These are phyloP conservation scores for Fistulinella prunicolor DNA, from an alignment of 768 basidiomycete genomes.

Conservation along the genomic window DNA sequence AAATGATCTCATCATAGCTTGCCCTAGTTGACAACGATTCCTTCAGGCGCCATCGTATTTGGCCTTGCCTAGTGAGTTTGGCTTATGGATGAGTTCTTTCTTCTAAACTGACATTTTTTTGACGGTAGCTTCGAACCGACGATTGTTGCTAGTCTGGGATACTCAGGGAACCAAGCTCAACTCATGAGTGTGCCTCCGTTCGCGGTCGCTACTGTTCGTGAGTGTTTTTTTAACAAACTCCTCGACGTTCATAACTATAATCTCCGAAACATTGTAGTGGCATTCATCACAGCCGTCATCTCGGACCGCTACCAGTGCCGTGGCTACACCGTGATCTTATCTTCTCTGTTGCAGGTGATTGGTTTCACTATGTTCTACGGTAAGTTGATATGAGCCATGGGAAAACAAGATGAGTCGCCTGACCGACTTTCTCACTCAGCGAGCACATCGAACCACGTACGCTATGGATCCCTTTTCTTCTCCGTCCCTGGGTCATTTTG, in stretches of 20 bases:
- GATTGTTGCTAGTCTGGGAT: constrained; percentile 64
- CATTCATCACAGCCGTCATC: constrained; percentile 40
- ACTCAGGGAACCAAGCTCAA: constrained; percentile 50
- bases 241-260: not conserved
- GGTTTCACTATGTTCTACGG: constrained; percentile 57
- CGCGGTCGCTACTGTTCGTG: constrained; percentile 44
- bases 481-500: constrained; percentile 50
- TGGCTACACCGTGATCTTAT: constrained; percentile 45
- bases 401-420: not conserved
- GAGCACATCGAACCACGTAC: constrained; percentile 35
- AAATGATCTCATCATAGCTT: not conserved
- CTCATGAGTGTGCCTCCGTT: constrained; percentile 62
- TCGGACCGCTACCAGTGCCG: constrained; percentile 55
- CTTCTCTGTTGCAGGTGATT: constrained; percentile 40
- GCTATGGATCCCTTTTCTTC: constrained; percentile 59
- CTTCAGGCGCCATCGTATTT: constrained; percentile 15
- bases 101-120: constrained; percentile 37
- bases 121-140: constrained; percentile 63
- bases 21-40: not conserved
- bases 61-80: constrained; percentile 24
- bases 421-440: constrained; percentile 7
- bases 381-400: constrained; percentile 24
- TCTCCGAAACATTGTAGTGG: constrained; percentile 29
- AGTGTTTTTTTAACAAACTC: constrained; percentile 13
- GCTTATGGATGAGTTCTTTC: constrained; percentile 7